Evolutionary conservation across 768 basidiomycete genomes (phyloP).

Genomic region (Daedalea quercina): DNA sequence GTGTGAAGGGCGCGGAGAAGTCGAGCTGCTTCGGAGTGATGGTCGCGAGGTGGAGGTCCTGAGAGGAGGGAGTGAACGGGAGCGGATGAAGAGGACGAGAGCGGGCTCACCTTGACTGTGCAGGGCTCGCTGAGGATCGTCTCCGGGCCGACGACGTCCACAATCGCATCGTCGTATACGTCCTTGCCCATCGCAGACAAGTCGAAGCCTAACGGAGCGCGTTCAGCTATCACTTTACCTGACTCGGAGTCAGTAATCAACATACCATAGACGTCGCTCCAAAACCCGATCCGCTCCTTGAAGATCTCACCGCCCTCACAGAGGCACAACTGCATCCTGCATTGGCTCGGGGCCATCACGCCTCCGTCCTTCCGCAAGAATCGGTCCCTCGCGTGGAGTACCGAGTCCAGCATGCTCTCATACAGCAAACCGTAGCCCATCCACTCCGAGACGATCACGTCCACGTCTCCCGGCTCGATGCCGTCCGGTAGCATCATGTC

Average conservation of each 20-base stretch:
- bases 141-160: constrained; percentile 70
- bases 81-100: neutral
- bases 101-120: constrained; percentile 53
- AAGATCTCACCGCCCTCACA: constrained; percentile 70
- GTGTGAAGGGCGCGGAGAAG: constrained; percentile 70
- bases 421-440: constrained; percentile 92
- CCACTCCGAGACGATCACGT: constrained; percentile 97
- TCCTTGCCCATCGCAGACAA: constrained; percentile 74
- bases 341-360: constrained; percentile 88
- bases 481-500: constrained; percentile 72
- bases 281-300: constrained; percentile 83
- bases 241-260: neutral
- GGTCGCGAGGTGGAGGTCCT: constrained; percentile 73
- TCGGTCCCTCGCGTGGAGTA: constrained; percentile 80
- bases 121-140: constrained; percentile 58
- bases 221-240: neutral
- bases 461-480: constrained; percentile 71
- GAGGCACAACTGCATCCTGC: constrained; percentile 75
- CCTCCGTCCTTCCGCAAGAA: constrained; percentile 68
- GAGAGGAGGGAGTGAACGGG: neutral
- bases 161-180: constrained; percentile 74
- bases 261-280: constrained; percentile 87
- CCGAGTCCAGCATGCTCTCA: constrained; percentile 97
- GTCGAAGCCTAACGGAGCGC: constrained; percentile 63
- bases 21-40: constrained; percentile 68